phyloP scores from a whole-genome alignment of 2,329 filamentous ascomycete species.

The Exophiala oligosperma region DNA sequence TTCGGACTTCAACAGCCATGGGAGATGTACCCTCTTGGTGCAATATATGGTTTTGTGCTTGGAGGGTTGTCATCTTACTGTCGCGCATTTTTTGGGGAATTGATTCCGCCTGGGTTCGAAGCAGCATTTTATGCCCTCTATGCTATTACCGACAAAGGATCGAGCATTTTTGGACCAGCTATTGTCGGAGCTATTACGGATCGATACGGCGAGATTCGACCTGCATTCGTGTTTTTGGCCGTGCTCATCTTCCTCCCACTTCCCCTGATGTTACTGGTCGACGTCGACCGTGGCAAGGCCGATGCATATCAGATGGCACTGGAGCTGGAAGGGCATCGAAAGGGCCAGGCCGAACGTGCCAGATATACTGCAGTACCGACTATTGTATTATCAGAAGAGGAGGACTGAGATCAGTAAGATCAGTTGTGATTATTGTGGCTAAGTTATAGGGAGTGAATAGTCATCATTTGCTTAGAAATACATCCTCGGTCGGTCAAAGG shows the following conservation, averaged over 20 bases:
- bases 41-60: conserved; percentile 88
- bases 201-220: conserved; percentile 73
- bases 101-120: conserved; percentile 92
- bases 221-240: conserved; percentile 90
- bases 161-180: conserved; percentile 87
- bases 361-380: conserved; percentile 24
- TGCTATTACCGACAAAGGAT: conserved; percentile 96
- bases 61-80: conserved; percentile 93
- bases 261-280: conserved; percentile 78
- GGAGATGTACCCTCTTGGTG: conserved; percentile 94
- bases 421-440: not conserved
- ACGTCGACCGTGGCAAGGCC: conserved; percentile 75
- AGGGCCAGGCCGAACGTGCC: conserved; percentile 4
- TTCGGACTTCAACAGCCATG: conserved; percentile 88
- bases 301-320: conserved; percentile 67
- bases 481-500: not conserved
- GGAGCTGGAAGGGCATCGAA: conserved; percentile 39
- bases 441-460: not conserved
- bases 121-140: conserved; percentile 96
- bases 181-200: conserved; percentile 95
- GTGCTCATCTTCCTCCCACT: conserved; percentile 80
- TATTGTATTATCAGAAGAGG: conserved; percentile 25
- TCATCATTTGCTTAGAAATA: conserved; percentile 18
- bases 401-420: conserved; percentile 9
- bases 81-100: conserved; percentile 84